phyloP scores from a whole-genome alignment of 2,329 filamentous ascomycete species.

The Bertia moriformis region DNA sequence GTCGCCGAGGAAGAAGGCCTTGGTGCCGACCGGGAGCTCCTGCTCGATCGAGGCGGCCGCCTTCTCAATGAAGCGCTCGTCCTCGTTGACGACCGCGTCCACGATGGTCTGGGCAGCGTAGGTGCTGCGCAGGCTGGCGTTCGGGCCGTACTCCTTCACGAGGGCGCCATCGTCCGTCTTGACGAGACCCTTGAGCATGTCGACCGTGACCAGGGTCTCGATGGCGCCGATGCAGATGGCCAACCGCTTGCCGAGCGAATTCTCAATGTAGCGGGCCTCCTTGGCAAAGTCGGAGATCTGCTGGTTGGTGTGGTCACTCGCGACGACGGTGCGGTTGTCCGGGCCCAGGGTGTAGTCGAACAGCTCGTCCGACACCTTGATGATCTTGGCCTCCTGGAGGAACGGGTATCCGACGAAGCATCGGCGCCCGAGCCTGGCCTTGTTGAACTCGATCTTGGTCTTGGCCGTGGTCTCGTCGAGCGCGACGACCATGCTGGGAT shows the following conservation, averaged over 20 bases:
- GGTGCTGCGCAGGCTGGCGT: slow-evolving; percentile 72
- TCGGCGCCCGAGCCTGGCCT: slow-evolving; percentile 66
- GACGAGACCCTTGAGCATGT: slow-evolving; percentile 79
- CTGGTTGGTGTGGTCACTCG: slow-evolving; percentile 56
- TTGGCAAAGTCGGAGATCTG: slow-evolving; percentile 74
- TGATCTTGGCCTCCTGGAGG: slow-evolving; percentile 80
- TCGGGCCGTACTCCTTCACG: slow-evolving; percentile 83
- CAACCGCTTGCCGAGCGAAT: slow-evolving; percentile 76
- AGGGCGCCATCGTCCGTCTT: slow-evolving; percentile 86
- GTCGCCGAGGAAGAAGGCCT: slow-evolving; percentile 86
- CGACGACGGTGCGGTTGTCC: slow-evolving; percentile 42
- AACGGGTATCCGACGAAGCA: slow-evolving; percentile 93
- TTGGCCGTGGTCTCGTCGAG: slow-evolving; percentile 56
- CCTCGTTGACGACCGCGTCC: slow-evolving; percentile 76
- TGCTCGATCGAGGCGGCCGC: slow-evolving; percentile 77
- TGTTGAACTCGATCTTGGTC: slow-evolving; percentile 58
- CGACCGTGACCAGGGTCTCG: slow-evolving; percentile 79
- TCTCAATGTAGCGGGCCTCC: slow-evolving; percentile 73
- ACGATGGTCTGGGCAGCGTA: slow-evolving; percentile 88
- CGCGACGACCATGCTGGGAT: slow-evolving; percentile 89
- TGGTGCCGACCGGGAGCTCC: slow-evolving; percentile 72
- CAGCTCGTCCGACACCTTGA: slow-evolving; percentile 79
- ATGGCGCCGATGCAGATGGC: slow-evolving; percentile 76
- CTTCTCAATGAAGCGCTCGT: slow-evolving; percentile 83
- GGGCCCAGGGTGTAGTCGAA: slow-evolving; percentile 70